Conservation (phyloP, 129 eudicot species). For the sunflower (Helianthus annuus) region DNA sequence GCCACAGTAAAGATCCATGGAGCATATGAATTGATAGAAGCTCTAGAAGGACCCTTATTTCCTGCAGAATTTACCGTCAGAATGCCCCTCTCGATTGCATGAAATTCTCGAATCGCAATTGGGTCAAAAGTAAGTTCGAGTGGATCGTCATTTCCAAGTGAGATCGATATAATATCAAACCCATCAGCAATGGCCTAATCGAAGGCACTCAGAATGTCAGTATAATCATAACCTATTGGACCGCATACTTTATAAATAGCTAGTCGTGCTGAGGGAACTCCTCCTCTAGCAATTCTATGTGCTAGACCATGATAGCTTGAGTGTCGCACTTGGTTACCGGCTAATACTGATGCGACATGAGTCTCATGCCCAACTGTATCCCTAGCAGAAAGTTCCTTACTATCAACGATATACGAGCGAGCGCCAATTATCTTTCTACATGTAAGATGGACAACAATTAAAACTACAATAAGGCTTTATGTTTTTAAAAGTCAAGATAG, state of each 20-base stretch:
- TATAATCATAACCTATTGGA: no score
- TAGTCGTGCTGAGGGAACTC: conserved; percentile 28
- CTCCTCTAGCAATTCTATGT: conserved; percentile 26
- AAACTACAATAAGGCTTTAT: no score
- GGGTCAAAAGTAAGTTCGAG: no score
- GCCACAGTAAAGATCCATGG: conserved; percentile 51
- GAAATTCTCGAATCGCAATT: no score
- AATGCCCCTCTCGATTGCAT: no score
- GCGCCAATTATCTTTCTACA: no score
- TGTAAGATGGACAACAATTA: background rate
- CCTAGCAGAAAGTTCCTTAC: conserved; percentile 11
- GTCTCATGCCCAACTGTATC: conserved; percentile 47
- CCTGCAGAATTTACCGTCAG: no score
- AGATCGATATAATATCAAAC: conserved; percentile 49
- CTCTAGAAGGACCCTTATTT: no score
- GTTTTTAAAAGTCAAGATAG: no score
- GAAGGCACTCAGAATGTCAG: conserved; percentile 11
- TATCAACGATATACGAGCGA: conserved; percentile 8
- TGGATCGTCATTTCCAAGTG: conserved; percentile 39
- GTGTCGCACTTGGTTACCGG: conserved; percentile 30
- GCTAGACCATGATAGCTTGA: conserved; percentile 15
- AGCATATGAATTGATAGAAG: conserved; percentile 11
- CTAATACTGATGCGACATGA: conserved; percentile 55
- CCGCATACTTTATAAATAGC: no score
- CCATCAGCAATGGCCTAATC: conserved; percentile 67